Base-by-base conservation (phyloP, 1,284 basidiomycete species). In the Schizophyllum amplum region DNA sequence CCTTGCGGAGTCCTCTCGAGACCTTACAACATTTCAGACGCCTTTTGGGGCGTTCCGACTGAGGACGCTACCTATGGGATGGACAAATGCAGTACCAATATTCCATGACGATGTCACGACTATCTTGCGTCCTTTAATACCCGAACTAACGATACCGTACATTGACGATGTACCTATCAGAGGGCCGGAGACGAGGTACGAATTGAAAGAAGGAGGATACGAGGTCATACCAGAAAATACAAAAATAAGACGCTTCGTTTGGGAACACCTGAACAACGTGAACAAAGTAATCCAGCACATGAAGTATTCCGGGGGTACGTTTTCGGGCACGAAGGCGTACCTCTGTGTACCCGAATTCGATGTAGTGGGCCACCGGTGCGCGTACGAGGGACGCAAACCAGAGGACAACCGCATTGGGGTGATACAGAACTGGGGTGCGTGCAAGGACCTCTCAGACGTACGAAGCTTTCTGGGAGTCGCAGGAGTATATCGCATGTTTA, bases 11-110 rank as follows among this genome's bases (percentile, higher is more conserved):
- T 21, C 52, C 15, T 65, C 61, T 4, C 51, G 63, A 21, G 64
- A 67, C 24, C 33, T 62, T 23, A 61, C 63, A 7, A 65, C 64
- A 4, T 64, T 67, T 56, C 65, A 67, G 47, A 66, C 66, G 6
- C 61, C n/a, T n/a, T n/a, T n/a, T n/a, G n/a, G n/a, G n/a, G n/a
- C n/a, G n/a, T n/a, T n/a, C n/a, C n/a, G n/a, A 61, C 2, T 57
- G 59, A 33, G 62, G 63, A 47, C 53, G 56, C 60, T 72, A 0
- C 70, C 70, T 0, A 67, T 66, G 66, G 70, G 69, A 0, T 71
- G 62, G 62, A 69, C 68, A 0, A 69, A 72, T 53, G 68, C 64
- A 1, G 62, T 67, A 1, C 60, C 63, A 0, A 65, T 68, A 7
- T 67, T 69, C 42, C 66, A 70, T 26, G 62, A 63, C 20, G 61